Conservation (phyloP, 192 early-diverging fungal species). For the Thoreauomyces humboldtii region DNA sequence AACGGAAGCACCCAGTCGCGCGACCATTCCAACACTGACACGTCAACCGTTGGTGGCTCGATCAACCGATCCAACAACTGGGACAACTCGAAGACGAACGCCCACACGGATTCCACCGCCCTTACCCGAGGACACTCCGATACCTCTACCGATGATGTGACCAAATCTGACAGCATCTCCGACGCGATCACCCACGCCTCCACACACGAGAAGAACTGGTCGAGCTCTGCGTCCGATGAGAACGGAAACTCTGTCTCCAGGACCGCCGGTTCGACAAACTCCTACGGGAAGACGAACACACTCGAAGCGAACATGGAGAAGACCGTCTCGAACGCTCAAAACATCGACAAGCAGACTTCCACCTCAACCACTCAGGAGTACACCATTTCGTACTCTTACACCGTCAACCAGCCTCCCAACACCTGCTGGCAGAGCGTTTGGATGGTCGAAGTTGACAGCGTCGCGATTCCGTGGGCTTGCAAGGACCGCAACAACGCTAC, state of each 20-base stretch:
- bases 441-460: not conserved
- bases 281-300: not conserved
- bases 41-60: not conserved
- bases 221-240: not conserved
- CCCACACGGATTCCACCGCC: not conserved
- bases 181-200: constrained; percentile 3
- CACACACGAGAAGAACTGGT: constrained; percentile 1
- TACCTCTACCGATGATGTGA: not conserved
- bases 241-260: not conserved
- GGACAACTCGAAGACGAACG: not conserved
- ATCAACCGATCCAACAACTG: constrained; percentile 2
- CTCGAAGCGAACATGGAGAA: not conserved
- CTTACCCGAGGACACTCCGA: not conserved
- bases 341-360: not conserved
- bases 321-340: not conserved
- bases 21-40: constrained; percentile 2
- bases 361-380: not conserved
- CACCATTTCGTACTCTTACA: not conserved
- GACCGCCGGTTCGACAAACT: not conserved
- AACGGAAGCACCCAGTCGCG: not conserved
- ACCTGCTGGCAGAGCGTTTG: not conserved
- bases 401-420: not conserved
- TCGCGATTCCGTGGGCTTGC: constrained; percentile 2
- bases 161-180: not conserved
- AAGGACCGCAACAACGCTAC: not conserved